These are phyloP conservation scores for Naegleria lovaniensis DNA, from an alignment of 208 protist species.

Conservation along the genomic window DNA sequence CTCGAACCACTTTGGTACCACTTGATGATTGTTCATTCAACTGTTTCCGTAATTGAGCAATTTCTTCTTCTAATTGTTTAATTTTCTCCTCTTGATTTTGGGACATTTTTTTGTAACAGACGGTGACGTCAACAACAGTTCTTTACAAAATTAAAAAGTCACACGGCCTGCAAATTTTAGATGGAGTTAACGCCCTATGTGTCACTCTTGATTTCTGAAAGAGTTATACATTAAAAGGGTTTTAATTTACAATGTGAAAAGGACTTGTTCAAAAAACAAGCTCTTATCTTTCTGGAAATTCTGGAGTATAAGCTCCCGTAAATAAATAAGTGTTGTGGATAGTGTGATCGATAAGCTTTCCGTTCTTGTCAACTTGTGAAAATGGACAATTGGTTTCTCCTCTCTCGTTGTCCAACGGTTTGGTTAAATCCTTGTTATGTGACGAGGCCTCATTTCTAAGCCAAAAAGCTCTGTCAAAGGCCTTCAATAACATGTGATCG, in stretches of 20 bases:
- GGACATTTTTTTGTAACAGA: not conserved
- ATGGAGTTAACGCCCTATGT: too few species aligned
- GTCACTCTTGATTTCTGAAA: too few species aligned
- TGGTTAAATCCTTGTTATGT: not conserved
- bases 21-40: not conserved
- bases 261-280: too few species aligned
- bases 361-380: not conserved
- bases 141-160: too few species aligned
- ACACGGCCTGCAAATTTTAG: too few species aligned
- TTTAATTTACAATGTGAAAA: too few species aligned
- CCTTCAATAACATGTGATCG: not conserved
- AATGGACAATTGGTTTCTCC: not conserved
- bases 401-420: not conserved
- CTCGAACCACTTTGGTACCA: not conserved
- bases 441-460: not conserved
- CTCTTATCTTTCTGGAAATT: not conserved
- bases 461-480: constrained; percentile 25
- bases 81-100: not conserved
- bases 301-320: not conserved
- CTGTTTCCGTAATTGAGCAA: not conserved
- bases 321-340: not conserved
- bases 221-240: too few species aligned
- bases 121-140: too few species aligned
- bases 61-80: not conserved
- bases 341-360: not conserved